These are phyloP conservation scores for Carex scoparia DNA, from an alignment of 176 grass and related monocot species.

Conservation along the genomic window DNA sequence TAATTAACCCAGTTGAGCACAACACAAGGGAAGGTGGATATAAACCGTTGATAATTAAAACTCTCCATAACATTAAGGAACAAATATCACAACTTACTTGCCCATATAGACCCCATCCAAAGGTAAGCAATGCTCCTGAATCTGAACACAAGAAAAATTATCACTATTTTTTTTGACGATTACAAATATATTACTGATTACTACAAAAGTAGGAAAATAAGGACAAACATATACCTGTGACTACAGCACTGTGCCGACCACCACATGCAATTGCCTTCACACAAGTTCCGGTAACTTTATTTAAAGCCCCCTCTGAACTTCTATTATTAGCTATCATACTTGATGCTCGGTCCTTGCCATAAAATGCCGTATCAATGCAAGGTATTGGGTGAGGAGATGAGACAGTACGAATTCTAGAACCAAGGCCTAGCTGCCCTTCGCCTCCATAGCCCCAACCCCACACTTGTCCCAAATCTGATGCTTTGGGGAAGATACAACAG, in stretches of 20 bases:
- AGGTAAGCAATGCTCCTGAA: conserved; percentile 78
- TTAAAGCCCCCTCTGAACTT: conserved; percentile 47
- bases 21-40: background rate
- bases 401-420: conserved; percentile 80
- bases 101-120: conserved; percentile 96
- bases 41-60: background rate
- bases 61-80: background rate
- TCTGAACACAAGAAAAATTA: conserved; percentile 37
- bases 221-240: conserved; percentile 51
- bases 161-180: background rate
- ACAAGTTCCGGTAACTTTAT: conserved; percentile 59
- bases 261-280: conserved; percentile 94
- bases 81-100: conserved; percentile 47
- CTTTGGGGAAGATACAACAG: conserved; percentile 29
- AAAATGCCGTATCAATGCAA: conserved; percentile 70
- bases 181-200: background rate
- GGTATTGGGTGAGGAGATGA: conserved; percentile 88
- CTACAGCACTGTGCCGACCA: conserved; percentile 89
- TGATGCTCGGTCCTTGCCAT: conserved; percentile 52
- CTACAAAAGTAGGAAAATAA: background rate
- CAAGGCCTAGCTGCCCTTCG: conserved; percentile 95
- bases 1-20: background rate
- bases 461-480: conserved; percentile 92
- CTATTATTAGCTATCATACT: conserved; percentile 50
- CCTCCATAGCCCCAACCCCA: conserved; percentile 99